Conservation (phyloP, 2,329 filamentous ascomycete species). For the Colletotrichum sp. region DNA sequence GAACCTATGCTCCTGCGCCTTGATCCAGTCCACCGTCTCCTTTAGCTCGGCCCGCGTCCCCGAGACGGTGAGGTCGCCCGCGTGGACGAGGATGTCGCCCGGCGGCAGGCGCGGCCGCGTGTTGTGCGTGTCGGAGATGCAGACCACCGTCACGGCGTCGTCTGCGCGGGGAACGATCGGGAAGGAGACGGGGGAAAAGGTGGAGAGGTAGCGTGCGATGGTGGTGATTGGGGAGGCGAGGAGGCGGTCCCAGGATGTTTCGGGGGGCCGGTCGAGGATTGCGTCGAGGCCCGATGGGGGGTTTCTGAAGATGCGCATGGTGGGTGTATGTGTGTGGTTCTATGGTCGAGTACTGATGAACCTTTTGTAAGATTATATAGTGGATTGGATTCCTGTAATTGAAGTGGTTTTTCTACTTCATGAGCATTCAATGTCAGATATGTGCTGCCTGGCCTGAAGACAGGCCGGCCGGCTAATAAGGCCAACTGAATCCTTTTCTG, state of each 20-base stretch:
- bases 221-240: background rate
- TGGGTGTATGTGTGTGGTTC: background rate
- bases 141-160: slow-evolving; percentile 32
- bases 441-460: background rate
- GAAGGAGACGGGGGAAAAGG: background rate
- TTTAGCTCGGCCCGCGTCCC: slow-evolving; percentile 46
- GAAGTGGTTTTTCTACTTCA: background rate
- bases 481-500: background rate
- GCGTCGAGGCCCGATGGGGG: background rate
- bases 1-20: slow-evolving; percentile 39
- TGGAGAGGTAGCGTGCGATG: background rate
- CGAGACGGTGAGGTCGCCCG: slow-evolving; percentile 52
- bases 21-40: slow-evolving; percentile 45
- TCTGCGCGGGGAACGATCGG: background rate
- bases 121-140: slow-evolving; percentile 52
- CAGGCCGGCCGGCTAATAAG: background rate
- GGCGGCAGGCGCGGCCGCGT: slow-evolving; percentile 37
- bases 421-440: background rate
- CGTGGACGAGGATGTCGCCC: slow-evolving; percentile 52
- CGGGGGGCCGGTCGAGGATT: background rate
- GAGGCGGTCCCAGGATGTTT: background rate
- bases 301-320: background rate
- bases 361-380: background rate
- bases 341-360: background rate
- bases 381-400: background rate